Evolutionary conservation across 108 stramenopile species (phyloP), one percentile per base, ranked within the genome.

Genomic region (Pseudonitzschia multiseries): DNA sequence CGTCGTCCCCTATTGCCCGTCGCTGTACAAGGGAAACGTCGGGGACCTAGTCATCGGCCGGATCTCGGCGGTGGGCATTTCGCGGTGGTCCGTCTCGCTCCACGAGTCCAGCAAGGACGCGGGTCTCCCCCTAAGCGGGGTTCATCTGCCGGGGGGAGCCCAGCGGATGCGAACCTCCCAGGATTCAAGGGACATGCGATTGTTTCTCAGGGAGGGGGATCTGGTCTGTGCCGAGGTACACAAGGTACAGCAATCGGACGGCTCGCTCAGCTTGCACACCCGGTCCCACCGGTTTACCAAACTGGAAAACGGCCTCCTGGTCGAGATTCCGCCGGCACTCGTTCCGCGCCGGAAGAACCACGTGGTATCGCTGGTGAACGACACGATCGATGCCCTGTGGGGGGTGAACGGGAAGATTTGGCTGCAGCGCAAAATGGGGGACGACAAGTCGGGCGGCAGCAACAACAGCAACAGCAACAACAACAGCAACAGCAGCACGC

Each of bases 11-110:
- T 71, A 88, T 41, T 81, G 82, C 20, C 74, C 82, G 13, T 69
- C 76, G 13, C 61, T 83, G 26, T 94, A 96, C 71, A 67, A 72
- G 46, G 97, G 96, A 21, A 92, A 97, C 59, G 95, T 97, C 14
- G 99, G 99, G 1, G 99, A 99, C 83, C 73, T 98, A 21, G 90
- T 99, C n/a, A 89, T 99, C 3, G 99, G 99, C 9, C 80, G 96
- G n/a, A 84, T 99, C 29, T 68, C 82, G 22, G 87, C 89, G 32
- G 96, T 99, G 6, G 88, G 80, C 22, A 74, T 89, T 10, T 85
- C 91, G 21, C 84, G 93, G 12, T 99, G 99, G 99, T 93, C 86
- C 44, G 96, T 98, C 20, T 29, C 70, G 33, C 71, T 86, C 28
- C 36, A 77, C 14, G 53, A 79, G n/a, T 70, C 77, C 43, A 31